phyloP scores from a whole-genome alignment of 2,329 filamentous ascomycete genomes.

The Apiospora sp. region DNA sequence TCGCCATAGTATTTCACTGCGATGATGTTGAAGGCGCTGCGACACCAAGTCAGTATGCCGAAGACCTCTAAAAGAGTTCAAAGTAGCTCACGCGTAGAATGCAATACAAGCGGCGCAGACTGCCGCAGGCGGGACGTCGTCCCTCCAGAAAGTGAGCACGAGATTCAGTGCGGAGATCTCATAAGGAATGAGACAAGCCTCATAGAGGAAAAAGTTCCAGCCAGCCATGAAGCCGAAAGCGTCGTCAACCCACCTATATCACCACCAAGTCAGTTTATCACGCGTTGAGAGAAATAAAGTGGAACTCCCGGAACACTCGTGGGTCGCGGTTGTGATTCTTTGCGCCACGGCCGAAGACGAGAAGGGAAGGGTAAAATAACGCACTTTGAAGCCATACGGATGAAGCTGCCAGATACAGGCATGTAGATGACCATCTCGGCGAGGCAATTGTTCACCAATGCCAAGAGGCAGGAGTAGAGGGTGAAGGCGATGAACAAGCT shows the following conservation, averaged over 20 bases:
- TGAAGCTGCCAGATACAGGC: slow-evolving; percentile 69
- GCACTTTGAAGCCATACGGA: slow-evolving; percentile 68
- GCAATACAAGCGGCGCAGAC: slow-evolving; percentile 51
- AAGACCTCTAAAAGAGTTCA: slow-evolving; percentile 17
- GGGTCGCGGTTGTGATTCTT: not conserved
- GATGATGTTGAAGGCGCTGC: slow-evolving; percentile 41
- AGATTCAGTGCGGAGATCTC: slow-evolving; percentile 50
- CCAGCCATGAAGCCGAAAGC: slow-evolving; percentile 64
- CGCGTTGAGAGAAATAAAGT: not conserved
- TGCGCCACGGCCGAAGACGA: not conserved
- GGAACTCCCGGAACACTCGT: not conserved
- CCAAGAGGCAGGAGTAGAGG: slow-evolving; percentile 62
- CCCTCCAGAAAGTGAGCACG: slow-evolving; percentile 56
- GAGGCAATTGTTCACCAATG: slow-evolving; percentile 69
- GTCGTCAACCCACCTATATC: slow-evolving; percentile 62
- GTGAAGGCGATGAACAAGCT: slow-evolving; percentile 64
- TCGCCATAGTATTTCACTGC: slow-evolving; percentile 52
- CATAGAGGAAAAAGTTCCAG: slow-evolving; percentile 54
- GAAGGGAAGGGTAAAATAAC: not conserved
- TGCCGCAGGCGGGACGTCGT: slow-evolving; percentile 53
- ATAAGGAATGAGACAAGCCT: slow-evolving; percentile 50
- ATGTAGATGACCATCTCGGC: slow-evolving; percentile 71
- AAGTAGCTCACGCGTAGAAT: slow-evolving; percentile 50
- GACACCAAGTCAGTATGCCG: slow-evolving; percentile 21
- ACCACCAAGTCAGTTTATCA: slow-evolving; percentile 5